Percentiles rank a stretch among this genome's conserved stretches.
These are phyloP conservation scores for Psilocybe sp. DNA, from an alignment of 768 basidiomycete species.

Conservation along the genomic window DNA sequence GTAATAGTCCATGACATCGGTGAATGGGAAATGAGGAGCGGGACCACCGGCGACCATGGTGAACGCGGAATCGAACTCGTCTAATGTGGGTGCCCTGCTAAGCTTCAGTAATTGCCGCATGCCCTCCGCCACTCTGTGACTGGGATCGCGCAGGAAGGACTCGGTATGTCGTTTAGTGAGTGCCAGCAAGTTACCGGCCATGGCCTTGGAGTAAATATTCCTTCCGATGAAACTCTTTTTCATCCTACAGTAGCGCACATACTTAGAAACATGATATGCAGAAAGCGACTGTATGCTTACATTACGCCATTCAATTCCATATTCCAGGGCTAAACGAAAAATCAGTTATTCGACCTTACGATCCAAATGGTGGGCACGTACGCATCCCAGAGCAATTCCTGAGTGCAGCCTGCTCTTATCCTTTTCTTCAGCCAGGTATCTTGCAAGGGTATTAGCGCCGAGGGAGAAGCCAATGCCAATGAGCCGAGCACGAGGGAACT, in stretches of 20 bases:
- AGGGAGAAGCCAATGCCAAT: conserved; percentile 93
- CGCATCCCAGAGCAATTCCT: conserved; percentile 72
- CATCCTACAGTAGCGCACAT: conserved; percentile 38
- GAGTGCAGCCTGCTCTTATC: conserved; percentile 55
- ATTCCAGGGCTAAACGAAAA: conserved; percentile 29
- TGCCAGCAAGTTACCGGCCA: conserved; percentile 69
- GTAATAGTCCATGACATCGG: conserved; percentile 41
- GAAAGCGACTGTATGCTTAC: conserved; percentile 19
- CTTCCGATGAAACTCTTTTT: conserved; percentile 50
- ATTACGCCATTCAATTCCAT: conserved; percentile 42
- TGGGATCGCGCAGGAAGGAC: conserved; percentile 42
- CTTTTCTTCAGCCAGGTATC: conserved; percentile 86
- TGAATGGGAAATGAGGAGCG: conserved; percentile 47
- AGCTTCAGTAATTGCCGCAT: conserved; percentile 38
- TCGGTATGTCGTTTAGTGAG: conserved; percentile 49
- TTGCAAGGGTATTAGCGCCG: conserved; percentile 85
- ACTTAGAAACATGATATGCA: neutral
- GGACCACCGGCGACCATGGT: conserved; percentile 66
- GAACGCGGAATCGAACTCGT: conserved; percentile 58
- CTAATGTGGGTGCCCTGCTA: conserved; percentile 45
- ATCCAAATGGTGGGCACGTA: conserved; percentile 34
- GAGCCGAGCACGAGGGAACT: conserved; percentile 76
- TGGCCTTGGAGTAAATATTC: conserved; percentile 68
- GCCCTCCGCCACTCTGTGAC: conserved; percentile 45
- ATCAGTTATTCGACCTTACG: conserved; percentile 13